A percentile compares a stretch with the other conserved stretches of the same genome.
Evolutionary conservation across 2,329 filamentous ascomycete species (phyloP).

Genomic region (Mollisiaceae sp.): DNA sequence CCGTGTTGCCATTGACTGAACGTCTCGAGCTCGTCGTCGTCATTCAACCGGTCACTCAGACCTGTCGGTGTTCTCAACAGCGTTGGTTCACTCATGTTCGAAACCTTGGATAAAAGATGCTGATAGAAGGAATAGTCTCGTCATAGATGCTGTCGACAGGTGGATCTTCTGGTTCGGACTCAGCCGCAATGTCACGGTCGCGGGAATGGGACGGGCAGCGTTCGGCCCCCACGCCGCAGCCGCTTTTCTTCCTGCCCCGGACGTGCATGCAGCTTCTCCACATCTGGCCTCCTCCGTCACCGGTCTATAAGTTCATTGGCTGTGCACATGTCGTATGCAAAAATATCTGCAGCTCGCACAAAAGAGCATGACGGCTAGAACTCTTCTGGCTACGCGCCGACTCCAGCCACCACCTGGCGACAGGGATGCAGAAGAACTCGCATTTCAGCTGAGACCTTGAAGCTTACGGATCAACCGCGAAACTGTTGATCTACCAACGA

Average conservation of each 20-base stretch:
- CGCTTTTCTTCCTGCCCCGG: background rate
- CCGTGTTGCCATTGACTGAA: background rate
- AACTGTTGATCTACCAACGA: background rate
- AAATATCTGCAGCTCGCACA: background rate
- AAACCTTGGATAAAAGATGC: background rate
- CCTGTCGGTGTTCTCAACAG: slow-evolving; percentile 1
- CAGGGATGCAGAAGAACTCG: background rate
- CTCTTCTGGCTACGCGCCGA: background rate
- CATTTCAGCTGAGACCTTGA: background rate
- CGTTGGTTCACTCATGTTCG: background rate
- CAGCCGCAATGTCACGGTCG: background rate
- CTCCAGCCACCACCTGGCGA: background rate
- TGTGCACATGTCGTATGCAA: background rate
- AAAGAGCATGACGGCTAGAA: background rate
- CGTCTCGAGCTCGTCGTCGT: background rate
- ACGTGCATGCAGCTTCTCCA: background rate
- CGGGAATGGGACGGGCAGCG: background rate
- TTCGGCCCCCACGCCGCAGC: background rate
- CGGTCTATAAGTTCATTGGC: background rate
- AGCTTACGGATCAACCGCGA: background rate
- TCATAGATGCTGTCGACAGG: background rate
- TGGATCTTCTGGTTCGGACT: background rate
- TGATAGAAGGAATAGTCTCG: background rate
- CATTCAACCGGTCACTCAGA: background rate
- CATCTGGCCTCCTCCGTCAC: background rate